Conservation (phyloP, 495 filamentous ascomycete genomes). For the Pyrenula aspistea region DNA sequence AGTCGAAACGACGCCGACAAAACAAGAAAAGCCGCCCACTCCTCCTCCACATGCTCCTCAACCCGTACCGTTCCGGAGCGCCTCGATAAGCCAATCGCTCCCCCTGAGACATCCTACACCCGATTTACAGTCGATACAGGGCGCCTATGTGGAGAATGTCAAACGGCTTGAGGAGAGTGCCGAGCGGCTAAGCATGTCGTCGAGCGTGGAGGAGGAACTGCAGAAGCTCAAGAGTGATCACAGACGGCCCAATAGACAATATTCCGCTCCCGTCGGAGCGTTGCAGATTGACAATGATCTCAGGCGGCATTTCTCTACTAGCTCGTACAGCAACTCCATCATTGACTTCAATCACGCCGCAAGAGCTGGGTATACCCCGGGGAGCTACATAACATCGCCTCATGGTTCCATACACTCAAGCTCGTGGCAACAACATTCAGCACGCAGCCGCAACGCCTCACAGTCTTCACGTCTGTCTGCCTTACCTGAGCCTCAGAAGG, state of each 20-base stretch:
- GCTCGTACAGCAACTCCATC: slow-evolving; percentile 48
- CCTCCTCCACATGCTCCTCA: slow-evolving; percentile 2
- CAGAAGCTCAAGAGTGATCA: slow-evolving; percentile 67
- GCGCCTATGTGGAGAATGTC: slow-evolving; percentile 65
- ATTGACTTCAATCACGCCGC: slow-evolving; percentile 53
- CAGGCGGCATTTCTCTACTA: slow-evolving; percentile 37
- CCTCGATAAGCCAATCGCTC: slow-evolving; percentile 43
- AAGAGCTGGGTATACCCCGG: slow-evolving; percentile 62
- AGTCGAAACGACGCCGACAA: slow-evolving; percentile 1
- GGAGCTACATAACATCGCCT: slow-evolving; percentile 52
- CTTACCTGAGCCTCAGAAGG: slow-evolving; percentile 36
- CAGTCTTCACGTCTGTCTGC: slow-evolving; percentile 37
- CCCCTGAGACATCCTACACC: slow-evolving; percentile 64
- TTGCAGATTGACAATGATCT: slow-evolving; percentile 39
- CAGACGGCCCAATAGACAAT: slow-evolving; percentile 38
- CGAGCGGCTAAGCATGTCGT: slow-evolving; percentile 66
- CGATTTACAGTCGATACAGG: slow-evolving; percentile 61
- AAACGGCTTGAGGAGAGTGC: slow-evolving; percentile 73
- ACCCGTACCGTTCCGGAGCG: slow-evolving; percentile 44
- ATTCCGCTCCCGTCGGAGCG: slow-evolving; percentile 32
- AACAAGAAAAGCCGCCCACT: neutral
- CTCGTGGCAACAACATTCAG: slow-evolving; percentile 19
- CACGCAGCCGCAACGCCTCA: slow-evolving; percentile 47
- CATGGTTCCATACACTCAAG: slow-evolving; percentile 47
- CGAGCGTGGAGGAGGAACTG: slow-evolving; percentile 73